phyloP scores from a whole-genome alignment of 805 yeast genomes.

The Spathaspora arborariae region DNA sequence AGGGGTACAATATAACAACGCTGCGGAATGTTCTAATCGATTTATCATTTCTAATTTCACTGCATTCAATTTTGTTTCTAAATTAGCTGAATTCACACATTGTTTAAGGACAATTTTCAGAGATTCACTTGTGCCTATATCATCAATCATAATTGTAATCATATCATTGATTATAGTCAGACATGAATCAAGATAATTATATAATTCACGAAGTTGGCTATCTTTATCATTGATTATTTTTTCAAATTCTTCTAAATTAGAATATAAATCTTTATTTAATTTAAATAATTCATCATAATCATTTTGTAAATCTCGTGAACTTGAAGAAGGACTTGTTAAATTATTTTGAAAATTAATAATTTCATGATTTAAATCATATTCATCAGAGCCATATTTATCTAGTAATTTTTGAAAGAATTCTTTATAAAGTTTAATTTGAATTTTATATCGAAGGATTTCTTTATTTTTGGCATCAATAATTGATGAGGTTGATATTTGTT shows the following conservation, averaged over 20 bases:
- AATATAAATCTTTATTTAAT: constrained; percentile 36
- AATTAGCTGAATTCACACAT: constrained; percentile 13
- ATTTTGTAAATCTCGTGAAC: constrained; percentile 8
- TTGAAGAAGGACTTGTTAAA: neutral
- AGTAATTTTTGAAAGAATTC: constrained; percentile 37
- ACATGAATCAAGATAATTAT: constrained; percentile 12
- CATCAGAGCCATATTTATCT: constrained; percentile 13
- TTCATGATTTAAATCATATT: neutral
- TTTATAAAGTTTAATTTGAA: constrained; percentile 37
- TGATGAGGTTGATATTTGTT: constrained; percentile 16
- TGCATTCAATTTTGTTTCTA: constrained; percentile 22
- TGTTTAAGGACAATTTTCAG: constrained; percentile 15
- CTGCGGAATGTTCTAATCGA: neutral
- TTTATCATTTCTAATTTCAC: constrained; percentile 2
- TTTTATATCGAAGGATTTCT: constrained; percentile 33
- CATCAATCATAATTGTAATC: constrained; percentile 15
- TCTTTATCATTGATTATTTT: constrained; percentile 28
- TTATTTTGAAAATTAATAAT: neutral
- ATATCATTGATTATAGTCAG: constrained; percentile 17
- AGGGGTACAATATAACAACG: constrained; percentile 5
- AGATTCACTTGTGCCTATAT: constrained; percentile 13
- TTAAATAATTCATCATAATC: constrained; percentile 32
- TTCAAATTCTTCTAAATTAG: constrained; percentile 33
- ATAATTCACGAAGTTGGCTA: constrained; percentile 11
- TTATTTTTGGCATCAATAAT: constrained; percentile 29